Conservation (phyloP, 106 monocot genomes). For the Dendrobium chrysotoxum region DNA sequence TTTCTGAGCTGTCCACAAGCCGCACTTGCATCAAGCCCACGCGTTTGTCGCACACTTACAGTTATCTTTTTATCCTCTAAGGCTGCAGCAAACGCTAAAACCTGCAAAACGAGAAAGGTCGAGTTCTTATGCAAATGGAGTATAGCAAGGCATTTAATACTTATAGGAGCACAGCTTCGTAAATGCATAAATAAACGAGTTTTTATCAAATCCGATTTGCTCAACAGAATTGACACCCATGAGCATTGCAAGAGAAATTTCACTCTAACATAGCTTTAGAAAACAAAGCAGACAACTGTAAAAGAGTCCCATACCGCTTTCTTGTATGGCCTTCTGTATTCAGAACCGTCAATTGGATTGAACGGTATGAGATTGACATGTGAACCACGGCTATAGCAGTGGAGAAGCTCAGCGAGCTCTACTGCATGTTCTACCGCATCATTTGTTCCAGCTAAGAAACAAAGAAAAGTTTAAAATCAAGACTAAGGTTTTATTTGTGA, state of each 20-base stretch:
- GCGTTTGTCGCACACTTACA: conserved; percentile 70
- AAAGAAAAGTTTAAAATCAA: background rate
- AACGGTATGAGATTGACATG: conserved; percentile 96
- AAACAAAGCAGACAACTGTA: background rate
- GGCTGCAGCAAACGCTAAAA: conserved; percentile 53
- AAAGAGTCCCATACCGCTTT: conserved; percentile 43
- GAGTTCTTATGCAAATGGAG: too few relatives aligned
- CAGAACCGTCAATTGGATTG: conserved; percentile 90
- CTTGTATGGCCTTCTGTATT: conserved; percentile 87
- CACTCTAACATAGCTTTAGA: background rate
- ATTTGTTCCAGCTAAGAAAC: conserved; percentile 58
- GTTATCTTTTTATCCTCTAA: conserved; percentile 66
- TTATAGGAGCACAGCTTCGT: too few relatives aligned
- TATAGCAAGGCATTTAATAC: too few relatives aligned
- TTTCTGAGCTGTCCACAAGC: conserved; percentile 96
- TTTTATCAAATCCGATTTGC: too few relatives aligned
- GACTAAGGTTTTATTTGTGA: too few relatives aligned
- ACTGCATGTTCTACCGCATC: conserved; percentile 64
- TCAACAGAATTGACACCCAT: too few relatives aligned
- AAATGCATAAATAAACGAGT: too few relatives aligned
- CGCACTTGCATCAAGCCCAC: conserved; percentile 89
- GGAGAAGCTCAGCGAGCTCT: conserved; percentile 70
- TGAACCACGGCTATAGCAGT: conserved; percentile 47
- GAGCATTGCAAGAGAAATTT: too few relatives aligned
- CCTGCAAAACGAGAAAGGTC: conserved; percentile 24